These are phyloP conservation scores for Podaxis rugospora DNA, from an alignment of 768 basidiomycete genomes.

Conservation along the genomic window DNA sequence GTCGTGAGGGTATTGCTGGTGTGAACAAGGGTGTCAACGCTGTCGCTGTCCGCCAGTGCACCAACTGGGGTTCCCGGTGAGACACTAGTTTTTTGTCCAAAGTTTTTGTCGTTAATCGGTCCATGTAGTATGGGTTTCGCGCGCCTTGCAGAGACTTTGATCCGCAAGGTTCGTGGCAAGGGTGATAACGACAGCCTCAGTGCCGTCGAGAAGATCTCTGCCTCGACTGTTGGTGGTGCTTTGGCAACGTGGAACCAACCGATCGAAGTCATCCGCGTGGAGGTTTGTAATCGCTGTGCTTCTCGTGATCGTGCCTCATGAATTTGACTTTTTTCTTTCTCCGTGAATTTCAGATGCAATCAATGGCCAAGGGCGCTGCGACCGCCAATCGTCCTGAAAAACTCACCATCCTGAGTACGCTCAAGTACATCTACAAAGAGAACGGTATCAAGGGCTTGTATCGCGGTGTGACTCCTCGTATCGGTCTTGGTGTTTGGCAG, in stretches of 20 bases:
- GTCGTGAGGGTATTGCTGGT: slow-evolving; percentile 87
- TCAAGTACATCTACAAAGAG: slow-evolving; percentile 92
- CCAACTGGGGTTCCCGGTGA: slow-evolving; percentile 90
- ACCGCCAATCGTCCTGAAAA: slow-evolving; percentile 84
- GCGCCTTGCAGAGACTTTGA: slow-evolving; percentile 79
- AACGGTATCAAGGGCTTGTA: slow-evolving; percentile 97
- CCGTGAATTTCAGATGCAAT: slow-evolving; percentile 79
- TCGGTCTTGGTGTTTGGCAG: slow-evolving; percentile 95
- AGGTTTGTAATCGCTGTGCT: slow-evolving; percentile 43
- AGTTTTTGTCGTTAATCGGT: not conserved
- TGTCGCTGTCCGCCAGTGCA: slow-evolving; percentile 87
- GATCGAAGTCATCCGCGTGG: slow-evolving; percentile 95
- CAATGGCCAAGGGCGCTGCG: slow-evolving; percentile 83
- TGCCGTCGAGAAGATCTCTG: slow-evolving; percentile 80
- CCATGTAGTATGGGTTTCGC: slow-evolving; percentile 87
- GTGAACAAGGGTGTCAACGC: slow-evolving; percentile 99
- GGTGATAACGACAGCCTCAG: slow-evolving; percentile 68
- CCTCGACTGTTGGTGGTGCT: slow-evolving; percentile 90
- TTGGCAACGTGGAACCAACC: slow-evolving; percentile 99
- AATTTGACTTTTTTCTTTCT: not conserved
- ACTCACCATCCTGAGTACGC: slow-evolving; percentile 86
- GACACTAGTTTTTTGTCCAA: slow-evolving; percentile 16
- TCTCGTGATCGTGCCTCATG: not conserved
- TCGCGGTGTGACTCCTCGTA: slow-evolving; percentile 95
- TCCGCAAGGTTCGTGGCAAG: slow-evolving; percentile 78